These are phyloP conservation scores for Akanthomyces muscarius DNA, from an alignment of 2,329 filamentous ascomycete genomes.

Conservation along the genomic window DNA sequence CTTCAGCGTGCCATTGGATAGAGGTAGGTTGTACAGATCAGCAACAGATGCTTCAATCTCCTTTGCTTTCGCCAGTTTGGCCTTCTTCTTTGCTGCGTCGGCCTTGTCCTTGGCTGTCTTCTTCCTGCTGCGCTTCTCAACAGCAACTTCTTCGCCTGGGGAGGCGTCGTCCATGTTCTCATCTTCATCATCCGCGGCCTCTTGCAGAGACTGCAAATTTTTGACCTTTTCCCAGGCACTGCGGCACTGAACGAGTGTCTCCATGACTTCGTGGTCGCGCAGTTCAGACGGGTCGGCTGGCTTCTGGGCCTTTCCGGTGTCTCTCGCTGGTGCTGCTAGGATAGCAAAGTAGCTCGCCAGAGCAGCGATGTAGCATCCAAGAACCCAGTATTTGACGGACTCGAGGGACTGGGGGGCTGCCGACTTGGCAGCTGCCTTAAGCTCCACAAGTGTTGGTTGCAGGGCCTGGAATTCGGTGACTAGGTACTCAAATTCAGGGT, in stretches of 20 bases:
- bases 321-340: slow-evolving; percentile 72
- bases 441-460: slow-evolving; percentile 58
- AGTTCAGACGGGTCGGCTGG: slow-evolving; percentile 73
- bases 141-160: neutral
- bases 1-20: slow-evolving; percentile 44
- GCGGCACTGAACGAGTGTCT: slow-evolving; percentile 72
- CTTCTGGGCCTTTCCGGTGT: slow-evolving; percentile 48
- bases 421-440: slow-evolving; percentile 55
- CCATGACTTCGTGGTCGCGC: slow-evolving; percentile 88
- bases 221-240: slow-evolving; percentile 75
- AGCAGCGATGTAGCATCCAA: slow-evolving; percentile 81
- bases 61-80: slow-evolving; percentile 47
- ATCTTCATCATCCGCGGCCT: slow-evolving; percentile 33
- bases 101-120: slow-evolving; percentile 33
- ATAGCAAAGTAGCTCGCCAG: slow-evolving; percentile 93
- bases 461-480: slow-evolving; percentile 75
- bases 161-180: slow-evolving; percentile 28
- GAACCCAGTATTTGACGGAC: slow-evolving; percentile 70
- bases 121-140: slow-evolving; percentile 30
- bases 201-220: slow-evolving; percentile 51
- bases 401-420: slow-evolving; percentile 51
- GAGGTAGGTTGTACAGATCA: slow-evolving; percentile 61
- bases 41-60: slow-evolving; percentile 67
- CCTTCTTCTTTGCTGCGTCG: slow-evolving; percentile 36
- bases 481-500: slow-evolving; percentile 88